phyloP scores from a whole-genome alignment of 1,139 yeast species.

The Pichia terricola region DNA sequence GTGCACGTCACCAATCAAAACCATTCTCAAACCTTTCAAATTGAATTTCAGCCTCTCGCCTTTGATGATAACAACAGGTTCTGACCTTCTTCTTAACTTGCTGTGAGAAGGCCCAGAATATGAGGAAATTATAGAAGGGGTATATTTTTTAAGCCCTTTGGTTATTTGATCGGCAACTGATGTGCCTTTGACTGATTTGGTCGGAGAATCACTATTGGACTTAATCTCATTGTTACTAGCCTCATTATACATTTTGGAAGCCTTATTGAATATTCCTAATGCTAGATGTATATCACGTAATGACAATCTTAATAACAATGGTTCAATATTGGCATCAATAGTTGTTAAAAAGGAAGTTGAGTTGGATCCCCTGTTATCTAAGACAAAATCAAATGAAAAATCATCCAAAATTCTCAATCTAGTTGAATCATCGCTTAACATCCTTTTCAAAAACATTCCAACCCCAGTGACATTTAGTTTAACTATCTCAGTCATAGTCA shows the following conservation, averaged over 20 bases:
- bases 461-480: conserved; percentile 68
- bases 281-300: conserved; percentile 82
- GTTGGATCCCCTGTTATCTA: conserved; percentile 64
- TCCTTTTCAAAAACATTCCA: conserved; percentile 77
- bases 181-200: neutral
- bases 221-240: conserved; percentile 9
- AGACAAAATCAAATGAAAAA: conserved; percentile 67
- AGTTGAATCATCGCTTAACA: conserved; percentile 54
- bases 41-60: conserved; percentile 68
- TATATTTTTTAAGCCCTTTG: conserved; percentile 48
- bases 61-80: conserved; percentile 37
- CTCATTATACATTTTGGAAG: conserved; percentile 45
- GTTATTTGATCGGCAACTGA: conserved; percentile 48
- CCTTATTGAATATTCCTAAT: conserved; percentile 58
- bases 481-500: conserved; percentile 58
- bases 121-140: conserved; percentile 49
- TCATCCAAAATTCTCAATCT: conserved; percentile 77
- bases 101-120: conserved; percentile 30
- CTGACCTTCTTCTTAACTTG: conserved; percentile 3
- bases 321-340: conserved; percentile 68
- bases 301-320: conserved; percentile 71
- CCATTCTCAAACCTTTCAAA: conserved; percentile 76
- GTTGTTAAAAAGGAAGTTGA: conserved; percentile 47
- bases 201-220: neutral
- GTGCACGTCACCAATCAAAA: conserved; percentile 86